Conservation (phyloP, 805 yeast genomes). For the Saccharomyces kudriavzevii region DNA sequence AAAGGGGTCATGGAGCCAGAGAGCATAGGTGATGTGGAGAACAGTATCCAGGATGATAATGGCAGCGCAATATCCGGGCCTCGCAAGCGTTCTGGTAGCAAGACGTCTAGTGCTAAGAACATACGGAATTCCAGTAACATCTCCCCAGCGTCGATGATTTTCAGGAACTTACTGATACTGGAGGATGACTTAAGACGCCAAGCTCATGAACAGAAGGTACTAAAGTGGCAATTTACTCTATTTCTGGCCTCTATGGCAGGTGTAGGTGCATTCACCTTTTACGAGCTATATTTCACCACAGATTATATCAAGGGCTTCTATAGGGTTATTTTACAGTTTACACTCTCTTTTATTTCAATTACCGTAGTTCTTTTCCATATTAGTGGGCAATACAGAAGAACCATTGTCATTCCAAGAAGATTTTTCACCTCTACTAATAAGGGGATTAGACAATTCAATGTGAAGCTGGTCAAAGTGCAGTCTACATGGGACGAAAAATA, state of each 20-base stretch:
- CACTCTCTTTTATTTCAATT: constrained; percentile 52
- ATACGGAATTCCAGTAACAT: constrained; percentile 24
- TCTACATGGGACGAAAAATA: constrained; percentile 32
- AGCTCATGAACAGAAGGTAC: constrained; percentile 57
- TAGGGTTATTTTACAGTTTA: constrained; percentile 36
- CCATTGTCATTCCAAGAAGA: constrained; percentile 72
- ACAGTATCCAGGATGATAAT: not conserved
- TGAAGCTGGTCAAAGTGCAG: constrained; percentile 60
- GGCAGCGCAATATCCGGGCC: constrained; percentile 1
- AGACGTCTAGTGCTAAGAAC: constrained; percentile 25
- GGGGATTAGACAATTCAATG: constrained; percentile 76
- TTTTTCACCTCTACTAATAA: constrained; percentile 79
- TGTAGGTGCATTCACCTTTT: constrained; percentile 33
- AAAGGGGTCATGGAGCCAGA: not conserved
- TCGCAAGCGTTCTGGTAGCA: constrained; percentile 22
- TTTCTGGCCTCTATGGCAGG: constrained; percentile 37
- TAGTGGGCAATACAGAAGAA: constrained; percentile 83
- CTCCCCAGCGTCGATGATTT: constrained; percentile 61
- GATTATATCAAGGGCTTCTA: constrained; percentile 35
- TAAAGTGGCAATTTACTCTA: constrained; percentile 42
- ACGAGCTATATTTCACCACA: constrained; percentile 32
- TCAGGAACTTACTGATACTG: constrained; percentile 69
- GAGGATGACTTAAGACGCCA: constrained; percentile 84
- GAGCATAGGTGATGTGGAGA: not conserved
- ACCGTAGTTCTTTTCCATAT: constrained; percentile 71